Conservation (phyloP, 495 filamentous ascomycete genomes). For the Xeromyces bisporus region DNA sequence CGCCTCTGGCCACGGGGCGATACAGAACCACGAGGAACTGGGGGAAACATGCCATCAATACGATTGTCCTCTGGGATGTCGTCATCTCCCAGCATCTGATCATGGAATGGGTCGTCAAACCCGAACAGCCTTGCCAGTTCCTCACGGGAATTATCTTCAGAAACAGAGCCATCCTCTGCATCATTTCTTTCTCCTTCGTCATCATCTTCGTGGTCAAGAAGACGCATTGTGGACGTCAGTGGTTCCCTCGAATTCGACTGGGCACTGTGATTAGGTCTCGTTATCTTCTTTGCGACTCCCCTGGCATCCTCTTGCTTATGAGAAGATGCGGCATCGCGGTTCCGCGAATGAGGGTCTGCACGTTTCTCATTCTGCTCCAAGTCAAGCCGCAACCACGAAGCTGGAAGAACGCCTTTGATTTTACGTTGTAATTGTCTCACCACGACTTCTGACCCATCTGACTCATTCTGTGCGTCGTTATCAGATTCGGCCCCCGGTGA, state of each 20-base stretch:
- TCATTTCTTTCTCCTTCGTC: slow-evolving; percentile 8
- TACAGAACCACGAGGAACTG: slow-evolving; percentile 13
- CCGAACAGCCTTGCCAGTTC: slow-evolving; percentile 4
- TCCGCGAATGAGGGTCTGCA: slow-evolving; percentile 8
- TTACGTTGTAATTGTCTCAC: slow-evolving; percentile 30
- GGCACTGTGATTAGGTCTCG: slow-evolving; percentile 7
- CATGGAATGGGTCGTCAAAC: slow-evolving; percentile 11
- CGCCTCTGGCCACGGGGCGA: slow-evolving; percentile 9
- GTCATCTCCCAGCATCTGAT: slow-evolving; percentile 13
- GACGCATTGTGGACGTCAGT: slow-evolving; percentile 14
- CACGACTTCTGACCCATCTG: slow-evolving; percentile 10
- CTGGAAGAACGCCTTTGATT: slow-evolving; percentile 76
- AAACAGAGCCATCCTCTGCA: not conserved
- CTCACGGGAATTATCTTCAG: slow-evolving; percentile 2
- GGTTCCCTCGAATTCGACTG: slow-evolving; percentile 5
- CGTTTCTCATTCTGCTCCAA: slow-evolving; percentile 25
- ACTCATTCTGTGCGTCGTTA: slow-evolving; percentile 6
- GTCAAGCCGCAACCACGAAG: slow-evolving; percentile 76
- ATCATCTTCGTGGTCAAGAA: slow-evolving; percentile 31
- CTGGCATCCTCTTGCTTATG: slow-evolving; percentile 16
- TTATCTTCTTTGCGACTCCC: slow-evolving; percentile 29
- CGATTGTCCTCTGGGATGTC: slow-evolving; percentile 40
- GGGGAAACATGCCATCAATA: slow-evolving; percentile 39
- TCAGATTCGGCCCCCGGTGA: slow-evolving; percentile 6
- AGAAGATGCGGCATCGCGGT: slow-evolving; percentile 6